A percentile compares a stretch with the other conserved stretches of the same genome.
These are phyloP conservation scores for Pichia cephalocereana DNA, from an alignment of 805 yeast genomes.

Conservation along the genomic window DNA sequence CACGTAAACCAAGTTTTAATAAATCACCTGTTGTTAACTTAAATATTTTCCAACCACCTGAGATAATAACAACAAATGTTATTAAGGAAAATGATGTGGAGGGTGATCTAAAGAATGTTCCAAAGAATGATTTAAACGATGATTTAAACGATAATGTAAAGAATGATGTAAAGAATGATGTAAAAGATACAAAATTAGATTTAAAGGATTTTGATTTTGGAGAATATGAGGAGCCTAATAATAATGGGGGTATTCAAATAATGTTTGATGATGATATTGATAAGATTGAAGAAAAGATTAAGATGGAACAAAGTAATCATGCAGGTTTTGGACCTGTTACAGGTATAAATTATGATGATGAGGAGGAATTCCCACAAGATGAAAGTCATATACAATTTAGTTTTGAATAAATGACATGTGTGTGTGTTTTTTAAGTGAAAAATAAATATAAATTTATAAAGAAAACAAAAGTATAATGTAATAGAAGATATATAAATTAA, in stretches of 20 bases:
- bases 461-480: no score
- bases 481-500: no score
- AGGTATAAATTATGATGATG: conserved; percentile 24
- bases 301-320: conserved; percentile 3
- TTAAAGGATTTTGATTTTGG: conserved; percentile 10
- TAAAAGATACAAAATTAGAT: neutral
- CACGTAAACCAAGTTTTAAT: neutral
- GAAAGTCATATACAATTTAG: conserved; percentile 23
- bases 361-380: conserved; percentile 26
- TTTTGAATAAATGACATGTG: conserved; percentile 14
- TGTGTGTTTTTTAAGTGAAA: no score
- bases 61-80: neutral
- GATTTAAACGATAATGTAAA: neutral
- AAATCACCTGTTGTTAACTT: neutral
- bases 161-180: neutral
- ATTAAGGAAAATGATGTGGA: neutral
- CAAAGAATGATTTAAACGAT: neutral
- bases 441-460: neutral
- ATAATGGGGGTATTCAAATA: conserved; percentile 15
- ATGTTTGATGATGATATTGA: conserved; percentile 17
- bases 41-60: neutral
- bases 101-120: neutral
- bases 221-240: conserved; percentile 13
- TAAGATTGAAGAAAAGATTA: conserved; percentile 2
- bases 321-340: conserved; percentile 11